Base-by-base conservation (phyloP, 139 green algal species). In the Picochlorum sp. region DNA sequence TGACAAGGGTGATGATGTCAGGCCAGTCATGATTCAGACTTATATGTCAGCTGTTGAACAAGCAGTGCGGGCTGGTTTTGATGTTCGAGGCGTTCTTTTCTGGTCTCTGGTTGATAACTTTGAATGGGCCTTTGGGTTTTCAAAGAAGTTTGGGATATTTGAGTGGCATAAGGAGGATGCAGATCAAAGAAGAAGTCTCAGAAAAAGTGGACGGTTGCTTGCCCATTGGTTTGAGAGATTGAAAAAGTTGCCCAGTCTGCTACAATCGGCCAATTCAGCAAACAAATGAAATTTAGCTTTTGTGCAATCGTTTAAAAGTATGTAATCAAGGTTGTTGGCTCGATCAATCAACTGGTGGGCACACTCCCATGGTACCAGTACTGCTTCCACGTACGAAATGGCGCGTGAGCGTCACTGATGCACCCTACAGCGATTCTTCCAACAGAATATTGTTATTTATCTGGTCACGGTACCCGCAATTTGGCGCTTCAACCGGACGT, bases 61-160 rank as follows among this genome's bases (percentile, higher is more conserved):
- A 3, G 51, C 29, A 1, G 30, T 68, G n/a, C 20, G 47, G 33
- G 2, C 44, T 52, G 57, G 55, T 7, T 57, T 68, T 40, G 54
- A 68, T 60, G 22, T 75, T 37, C 63, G 65, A 47, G 59, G 83
- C 16, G 61, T 87, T 31, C 77, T 81, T 63, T 86, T 81, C 63
- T 88, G 79, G 79, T 82, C 72, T 2, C 70, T 83, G 25, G 18
- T 79, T 16, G 78, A 88, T 71, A 84, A 84, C 64, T 82, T 84
- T 56, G 81, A 88, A 62, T 86, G 77, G 80, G 50, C 65, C 39
- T 58, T 65, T 10, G 80, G 80, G 50, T 86, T 68, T 54, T 65
- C 59, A 2, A 86, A 84, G 74, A 72, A 79, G 43, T 75, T 75
- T 63, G 67, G 67, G 13, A 62, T 75, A 13, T 76, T 57, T 31